Percentiles rank a stretch among this genome's conserved stretches.
Evolutionary conservation across 257 asterid species (phyloP).

Genomic region (Fraxinus excelsior): DNA sequence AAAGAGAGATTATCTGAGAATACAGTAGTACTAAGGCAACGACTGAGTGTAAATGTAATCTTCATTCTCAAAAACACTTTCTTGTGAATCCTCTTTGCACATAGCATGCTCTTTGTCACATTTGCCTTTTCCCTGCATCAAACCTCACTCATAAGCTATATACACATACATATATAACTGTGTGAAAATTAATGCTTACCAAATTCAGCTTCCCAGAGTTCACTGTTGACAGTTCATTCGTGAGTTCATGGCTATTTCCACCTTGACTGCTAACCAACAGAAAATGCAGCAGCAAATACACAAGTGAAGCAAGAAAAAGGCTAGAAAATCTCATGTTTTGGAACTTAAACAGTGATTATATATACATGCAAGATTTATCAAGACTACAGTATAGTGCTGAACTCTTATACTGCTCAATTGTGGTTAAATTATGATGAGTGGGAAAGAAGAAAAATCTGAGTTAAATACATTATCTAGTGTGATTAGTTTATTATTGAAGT

Average conservation of each 20-base stretch:
- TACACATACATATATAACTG: background rate
- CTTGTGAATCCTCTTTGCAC: slow-evolving; percentile 31
- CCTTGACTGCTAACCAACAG: slow-evolving; percentile 17
- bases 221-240: slow-evolving; percentile 18
- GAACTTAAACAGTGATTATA: background rate
- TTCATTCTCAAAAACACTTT: slow-evolving; percentile 40
- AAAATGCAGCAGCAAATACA: slow-evolving; percentile 15
- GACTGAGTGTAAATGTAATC: slow-evolving; percentile 53
- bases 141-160: background rate
- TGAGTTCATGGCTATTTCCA: slow-evolving; percentile 1
- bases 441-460: background rate
- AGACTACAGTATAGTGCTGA: background rate
- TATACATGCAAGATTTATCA: background rate
- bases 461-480: slow-evolving; percentile 22
- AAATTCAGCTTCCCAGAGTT: slow-evolving; percentile 14
- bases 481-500: slow-evolving; percentile 4
- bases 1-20: background rate
- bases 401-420: background rate
- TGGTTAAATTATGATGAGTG: background rate
- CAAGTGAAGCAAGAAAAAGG: slow-evolving; percentile 12
- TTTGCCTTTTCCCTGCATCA: slow-evolving; percentile 33
- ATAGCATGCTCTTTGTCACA: slow-evolving; percentile 27
- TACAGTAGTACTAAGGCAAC: slow-evolving; percentile 27
- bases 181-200: slow-evolving; percentile 19
- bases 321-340: slow-evolving; percentile 27